Conservation (phyloP, 202 grass and related monocot genomes). For the Musa balbisiana region DNA sequence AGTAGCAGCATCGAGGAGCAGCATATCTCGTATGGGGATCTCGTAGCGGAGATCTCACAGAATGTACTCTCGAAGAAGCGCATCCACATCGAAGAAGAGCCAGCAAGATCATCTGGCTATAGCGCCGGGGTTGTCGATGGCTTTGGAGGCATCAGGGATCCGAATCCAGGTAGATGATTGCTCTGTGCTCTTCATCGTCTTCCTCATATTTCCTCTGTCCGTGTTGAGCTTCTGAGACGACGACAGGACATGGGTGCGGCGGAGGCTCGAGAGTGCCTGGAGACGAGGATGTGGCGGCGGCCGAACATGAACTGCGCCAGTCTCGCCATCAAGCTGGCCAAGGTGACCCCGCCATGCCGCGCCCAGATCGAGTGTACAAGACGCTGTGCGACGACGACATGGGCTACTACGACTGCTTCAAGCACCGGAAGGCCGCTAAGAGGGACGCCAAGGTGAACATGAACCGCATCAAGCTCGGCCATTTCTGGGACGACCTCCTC, state of each 20-base stretch:
- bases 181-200: too few species aligned
- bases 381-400: slow-evolving; percentile 45
- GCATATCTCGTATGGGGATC: slow-evolving; percentile 57
- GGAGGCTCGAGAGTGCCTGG: slow-evolving; percentile 49
- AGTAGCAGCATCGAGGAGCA: slow-evolving; percentile 18
- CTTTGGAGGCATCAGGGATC: slow-evolving; percentile 60
- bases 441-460: slow-evolving; percentile 51
- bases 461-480: slow-evolving; percentile 52
- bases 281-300: slow-evolving; percentile 31
- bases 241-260: slow-evolving; percentile 49
- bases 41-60: slow-evolving; percentile 43
- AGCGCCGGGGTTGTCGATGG: slow-evolving; percentile 61
- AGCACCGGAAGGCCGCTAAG: slow-evolving; percentile 41
- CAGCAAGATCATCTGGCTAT: slow-evolving; percentile 19
- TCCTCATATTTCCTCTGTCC: too few species aligned
- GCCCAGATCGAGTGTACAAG: slow-evolving; percentile 97
- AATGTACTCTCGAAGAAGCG: slow-evolving; percentile 45
- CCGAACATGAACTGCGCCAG: slow-evolving; percentile 58
- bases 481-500: slow-evolving; percentile 81
- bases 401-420: slow-evolving; percentile 93
- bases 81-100: neutral
- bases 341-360: slow-evolving; percentile 64
- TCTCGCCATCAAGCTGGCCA: slow-evolving; percentile 48
- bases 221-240: too few species aligned
- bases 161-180: slow-evolving; percentile 29